Evolutionary conservation across 345 rosid genomes (phyloP).

Genomic region (Melaleuca quinquenervia): DNA sequence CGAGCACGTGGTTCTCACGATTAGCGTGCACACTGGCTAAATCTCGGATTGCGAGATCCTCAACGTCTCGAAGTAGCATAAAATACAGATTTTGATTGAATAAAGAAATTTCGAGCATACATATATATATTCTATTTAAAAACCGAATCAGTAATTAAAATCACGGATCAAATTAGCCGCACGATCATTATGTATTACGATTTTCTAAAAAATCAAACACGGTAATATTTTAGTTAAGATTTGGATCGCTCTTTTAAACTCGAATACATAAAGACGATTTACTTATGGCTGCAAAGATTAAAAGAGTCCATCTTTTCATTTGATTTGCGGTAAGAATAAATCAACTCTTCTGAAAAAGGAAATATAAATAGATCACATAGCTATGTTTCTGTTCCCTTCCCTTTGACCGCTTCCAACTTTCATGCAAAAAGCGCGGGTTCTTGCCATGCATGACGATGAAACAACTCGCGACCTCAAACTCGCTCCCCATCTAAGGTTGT

Average conservation of each 20-base stretch:
- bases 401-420: neutral
- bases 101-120: neutral
- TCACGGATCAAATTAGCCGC: neutral
- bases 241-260: too few species aligned
- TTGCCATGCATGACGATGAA: neutral
- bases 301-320: neutral
- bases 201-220: too few species aligned
- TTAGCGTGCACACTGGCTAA: neutral
- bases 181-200: too few species aligned
- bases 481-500: neutral
- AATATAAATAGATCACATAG: neutral
- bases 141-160: neutral
- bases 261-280: too few species aligned
- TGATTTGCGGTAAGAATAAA: neutral
- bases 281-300: too few species aligned
- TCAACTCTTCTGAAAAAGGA: neutral
- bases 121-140: neutral
- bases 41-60: neutral
- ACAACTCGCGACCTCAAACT: neutral
- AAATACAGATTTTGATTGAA: neutral
- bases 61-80: neutral
- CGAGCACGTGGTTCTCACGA: neutral
- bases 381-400: neutral
- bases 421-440: neutral
- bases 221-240: too few species aligned